Base-by-base conservation (phyloP, 2,329 filamentous ascomycete species). In the Neurospora sp. region DNA sequence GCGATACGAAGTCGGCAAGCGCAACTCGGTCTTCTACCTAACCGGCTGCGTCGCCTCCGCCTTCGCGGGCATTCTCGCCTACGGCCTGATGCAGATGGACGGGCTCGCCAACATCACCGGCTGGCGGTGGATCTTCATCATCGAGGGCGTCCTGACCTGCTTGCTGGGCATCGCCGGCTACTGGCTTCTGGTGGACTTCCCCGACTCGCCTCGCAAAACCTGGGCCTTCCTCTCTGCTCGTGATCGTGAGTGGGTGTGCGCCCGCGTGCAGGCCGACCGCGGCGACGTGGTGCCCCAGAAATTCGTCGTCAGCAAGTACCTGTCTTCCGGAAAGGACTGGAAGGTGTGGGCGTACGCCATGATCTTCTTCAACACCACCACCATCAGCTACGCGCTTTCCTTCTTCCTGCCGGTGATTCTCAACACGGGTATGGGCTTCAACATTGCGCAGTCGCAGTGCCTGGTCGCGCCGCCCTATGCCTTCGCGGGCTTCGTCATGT, bases 321-420 rank as follows among this genome's bases (percentile, higher is more conserved):
- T 87, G 15, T 71, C 77, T 15, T 81, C 82, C 28, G 84, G 81
- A 0, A 71, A 76, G 2, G 85, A 89, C 79, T 83, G 80, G 81
- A 87, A 86, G 77, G 81, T 90, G 70, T 91, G 89, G 89, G 83
- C 79, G 0, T 90, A 89, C 74, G 87, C 84, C 69, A 74, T 88
- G 73, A 83, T 89, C 74, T 87, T 86, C 76, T 87, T 88, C 81
- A 87, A 87, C 78, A 86, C 87, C 1, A 93, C 91, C 0, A 91
- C 91, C 11, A 86, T 92, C 68, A 85, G 86, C 1, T 96, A 96
- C 77, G 88, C 91, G 0, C 85, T 96, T 9, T 90, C 91, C 2
- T 95, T 91, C 79, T 95, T 94, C 77, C 80, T 94, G 4, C 92
- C 92, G 7, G 87, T 94, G 75, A 92, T 96, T 74, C 86, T 96